Conservation (phyloP, 768 basidiomycete species). For the Termitomyces sp. region DNA sequence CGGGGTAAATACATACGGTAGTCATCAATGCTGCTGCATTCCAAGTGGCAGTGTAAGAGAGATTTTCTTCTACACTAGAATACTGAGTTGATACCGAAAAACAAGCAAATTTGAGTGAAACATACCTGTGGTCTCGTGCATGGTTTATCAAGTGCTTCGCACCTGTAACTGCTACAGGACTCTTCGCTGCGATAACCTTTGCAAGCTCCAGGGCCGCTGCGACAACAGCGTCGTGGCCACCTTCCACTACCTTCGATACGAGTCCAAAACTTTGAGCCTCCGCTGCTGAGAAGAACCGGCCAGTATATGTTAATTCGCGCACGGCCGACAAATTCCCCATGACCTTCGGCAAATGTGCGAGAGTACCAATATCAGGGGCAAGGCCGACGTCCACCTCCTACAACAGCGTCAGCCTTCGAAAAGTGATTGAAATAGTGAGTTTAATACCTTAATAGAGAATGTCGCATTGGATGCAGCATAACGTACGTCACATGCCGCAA, state of each 20-base stretch:
- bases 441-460: conserved; percentile 70
- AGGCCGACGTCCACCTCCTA: conserved; percentile 88
- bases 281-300: conserved; percentile 60
- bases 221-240: conserved; percentile 65
- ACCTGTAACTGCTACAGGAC: conserved; percentile 73
- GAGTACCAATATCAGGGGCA: conserved; percentile 85
- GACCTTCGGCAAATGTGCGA: conserved; percentile 79
- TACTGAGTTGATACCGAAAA: neutral
- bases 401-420: conserved; percentile 38
- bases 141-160: conserved; percentile 81
- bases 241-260: conserved; percentile 68
- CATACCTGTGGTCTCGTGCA: conserved; percentile 75
- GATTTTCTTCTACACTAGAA: conserved; percentile 38
- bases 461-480: conserved; percentile 59
- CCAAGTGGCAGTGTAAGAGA: conserved; percentile 45
- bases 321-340: conserved; percentile 71
- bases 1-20: conserved; percentile 25
- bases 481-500: conserved; percentile 75
- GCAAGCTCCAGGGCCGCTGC: conserved; percentile 67
- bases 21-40: conserved; percentile 43
- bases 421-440: conserved; percentile 20
- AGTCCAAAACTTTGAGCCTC: conserved; percentile 74
- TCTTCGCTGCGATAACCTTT: conserved; percentile 65
- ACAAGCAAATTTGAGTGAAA: neutral
- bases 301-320: conserved; percentile 77